Evolutionary conservation across 306 rosid species (phyloP).

Genomic region (Cucurbita pepo): DNA sequence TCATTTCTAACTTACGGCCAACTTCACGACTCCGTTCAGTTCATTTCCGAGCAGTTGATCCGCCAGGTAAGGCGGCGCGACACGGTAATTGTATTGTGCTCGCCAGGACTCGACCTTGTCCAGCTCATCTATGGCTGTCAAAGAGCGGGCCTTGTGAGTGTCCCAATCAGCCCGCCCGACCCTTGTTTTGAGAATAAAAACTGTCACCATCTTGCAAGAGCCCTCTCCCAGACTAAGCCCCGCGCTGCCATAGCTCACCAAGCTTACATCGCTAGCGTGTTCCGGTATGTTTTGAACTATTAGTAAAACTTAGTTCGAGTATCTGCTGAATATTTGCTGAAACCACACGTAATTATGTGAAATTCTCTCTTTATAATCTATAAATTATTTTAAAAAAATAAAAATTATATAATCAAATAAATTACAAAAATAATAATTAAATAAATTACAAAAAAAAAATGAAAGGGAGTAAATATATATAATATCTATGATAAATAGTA

Average conservation of each 20-base stretch:
- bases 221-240: constrained; percentile 59
- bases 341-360: no score
- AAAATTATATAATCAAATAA: no score
- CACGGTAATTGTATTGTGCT: constrained; percentile 38
- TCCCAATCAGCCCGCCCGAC: constrained; percentile 54
- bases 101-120: constrained; percentile 53
- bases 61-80: constrained; percentile 28
- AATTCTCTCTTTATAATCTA: no score
- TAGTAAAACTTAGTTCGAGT: no score
- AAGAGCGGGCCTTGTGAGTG: constrained; percentile 52
- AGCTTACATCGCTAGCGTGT: constrained; percentile 25
- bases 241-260: constrained; percentile 59
- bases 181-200: constrained; percentile 29
- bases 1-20: constrained; percentile 32
- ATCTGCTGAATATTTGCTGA: no score
- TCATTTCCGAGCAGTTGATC: constrained; percentile 28
- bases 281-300: not conserved
- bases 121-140: constrained; percentile 56
- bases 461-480: no score
- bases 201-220: constrained; percentile 37
- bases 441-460: no score
- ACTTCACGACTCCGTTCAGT: constrained; percentile 32
- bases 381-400: no score
- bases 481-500: no score
- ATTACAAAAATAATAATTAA: no score